A percentile compares a stretch with the other conserved stretches of the same genome.
Conservation (phyloP, 164 flowering plant species). For the Vitis rupestris region DNA sequence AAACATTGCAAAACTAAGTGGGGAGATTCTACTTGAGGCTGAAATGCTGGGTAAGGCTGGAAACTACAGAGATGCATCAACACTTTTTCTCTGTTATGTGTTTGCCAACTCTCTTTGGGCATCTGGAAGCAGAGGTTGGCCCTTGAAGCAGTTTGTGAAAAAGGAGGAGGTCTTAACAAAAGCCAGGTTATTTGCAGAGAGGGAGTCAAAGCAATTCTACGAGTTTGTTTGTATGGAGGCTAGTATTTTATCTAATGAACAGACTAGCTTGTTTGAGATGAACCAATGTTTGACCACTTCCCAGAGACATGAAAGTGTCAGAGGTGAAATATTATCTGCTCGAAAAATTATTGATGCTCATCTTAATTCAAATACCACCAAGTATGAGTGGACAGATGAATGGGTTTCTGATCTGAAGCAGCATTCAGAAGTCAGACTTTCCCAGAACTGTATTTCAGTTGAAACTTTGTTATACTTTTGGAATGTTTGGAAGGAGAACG, state of each 20-base stretch:
- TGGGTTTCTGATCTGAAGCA: constrained; percentile 17
- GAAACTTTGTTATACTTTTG: constrained; percentile 45
- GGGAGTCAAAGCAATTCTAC: constrained; percentile 19
- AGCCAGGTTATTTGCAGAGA: constrained; percentile 33
- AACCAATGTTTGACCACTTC: constrained; percentile 25
- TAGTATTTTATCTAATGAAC: constrained; percentile 29
- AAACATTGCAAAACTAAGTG: constrained; percentile 40
- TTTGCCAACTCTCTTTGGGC: constrained; percentile 46
- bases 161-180: constrained; percentile 40
- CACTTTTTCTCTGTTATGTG: constrained; percentile 35
- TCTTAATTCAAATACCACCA: constrained; percentile 22
- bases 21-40: constrained; percentile 45
- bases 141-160: constrained; percentile 34
- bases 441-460: constrained; percentile 26
- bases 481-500: constrained; percentile 39
- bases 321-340: constrained; percentile 40
- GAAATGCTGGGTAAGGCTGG: constrained; percentile 51
- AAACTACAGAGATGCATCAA: constrained; percentile 37
- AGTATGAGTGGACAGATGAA: constrained; percentile 37
- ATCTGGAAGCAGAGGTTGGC: constrained; percentile 52
- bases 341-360: constrained; percentile 51
- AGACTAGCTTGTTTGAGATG: constrained; percentile 24
- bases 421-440: constrained; percentile 18
- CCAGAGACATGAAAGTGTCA: constrained; percentile 20
- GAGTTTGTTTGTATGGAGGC: constrained; percentile 36